These are phyloP conservation scores for Phaeosphaeriaceae sp. DNA, from an alignment of 2,329 filamentous ascomycete species.

Conservation along the genomic window DNA sequence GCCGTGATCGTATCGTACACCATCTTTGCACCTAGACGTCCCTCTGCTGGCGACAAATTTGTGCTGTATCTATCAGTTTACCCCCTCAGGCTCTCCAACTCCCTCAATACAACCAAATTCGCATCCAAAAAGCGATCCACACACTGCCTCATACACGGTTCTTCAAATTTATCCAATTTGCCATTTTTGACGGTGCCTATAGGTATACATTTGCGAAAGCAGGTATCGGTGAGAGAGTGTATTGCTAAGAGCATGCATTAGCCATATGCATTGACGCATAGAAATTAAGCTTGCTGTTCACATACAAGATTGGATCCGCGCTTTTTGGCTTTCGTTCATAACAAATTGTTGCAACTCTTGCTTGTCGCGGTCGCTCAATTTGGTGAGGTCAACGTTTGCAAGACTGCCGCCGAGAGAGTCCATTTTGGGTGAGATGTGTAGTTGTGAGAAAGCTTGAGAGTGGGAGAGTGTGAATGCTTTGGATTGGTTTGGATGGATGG, in stretches of 20 bases:
- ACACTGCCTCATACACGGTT: constrained; percentile 87
- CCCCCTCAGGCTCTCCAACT: constrained; percentile 69
- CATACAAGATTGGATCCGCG: constrained; percentile 64
- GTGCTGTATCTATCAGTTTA: constrained; percentile 3
- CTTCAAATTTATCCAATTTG: constrained; percentile 77
- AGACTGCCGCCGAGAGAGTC: constrained; percentile 51
- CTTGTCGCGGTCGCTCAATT: constrained; percentile 82
- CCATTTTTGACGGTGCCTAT: constrained; percentile 71
- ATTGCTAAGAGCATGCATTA: constrained; percentile 61
- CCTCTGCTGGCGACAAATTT: not conserved
- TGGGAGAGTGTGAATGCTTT: no score
- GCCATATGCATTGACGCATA: constrained; percentile 16
- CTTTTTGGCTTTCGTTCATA: constrained; percentile 82
- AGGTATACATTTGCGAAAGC: constrained; percentile 94
- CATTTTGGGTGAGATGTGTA: constrained; percentile 21
- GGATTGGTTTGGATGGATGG: not conserved
- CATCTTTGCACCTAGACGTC: not conserved
- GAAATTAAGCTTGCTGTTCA: constrained; percentile 4
- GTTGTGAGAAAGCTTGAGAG: not conserved
- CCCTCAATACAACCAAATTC: constrained; percentile 82
- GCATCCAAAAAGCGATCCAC: constrained; percentile 93
- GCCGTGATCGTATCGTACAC: constrained; percentile 15
- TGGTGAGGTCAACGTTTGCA: constrained; percentile 68
- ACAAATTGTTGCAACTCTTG: constrained; percentile 87
- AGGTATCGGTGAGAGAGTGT: constrained; percentile 74